These are phyloP conservation scores for Colletotrichum neosansevieriae DNA, from an alignment of 2,329 filamentous ascomycete genomes.

Conservation along the genomic window DNA sequence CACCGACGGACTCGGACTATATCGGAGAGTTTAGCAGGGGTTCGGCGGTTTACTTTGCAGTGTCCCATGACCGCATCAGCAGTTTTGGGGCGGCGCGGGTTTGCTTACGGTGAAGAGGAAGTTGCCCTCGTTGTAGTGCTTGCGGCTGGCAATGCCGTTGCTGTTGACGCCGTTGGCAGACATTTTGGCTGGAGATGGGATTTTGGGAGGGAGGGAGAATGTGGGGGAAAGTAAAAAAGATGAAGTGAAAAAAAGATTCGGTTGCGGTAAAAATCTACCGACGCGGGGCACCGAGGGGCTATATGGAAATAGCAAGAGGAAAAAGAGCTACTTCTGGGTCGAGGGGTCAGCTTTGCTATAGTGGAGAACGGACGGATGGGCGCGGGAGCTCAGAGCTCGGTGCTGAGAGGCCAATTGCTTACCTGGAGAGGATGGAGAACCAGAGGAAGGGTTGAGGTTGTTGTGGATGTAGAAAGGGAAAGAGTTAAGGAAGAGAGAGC, in stretches of 20 bases:
- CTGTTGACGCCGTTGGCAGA: constrained; percentile 63
- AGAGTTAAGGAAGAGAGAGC: constrained; percentile 26
- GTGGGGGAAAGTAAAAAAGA: constrained; percentile 37
- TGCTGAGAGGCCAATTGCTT: constrained; percentile 13
- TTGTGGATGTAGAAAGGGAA: constrained; percentile 26
- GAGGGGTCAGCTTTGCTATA: constrained; percentile 18
- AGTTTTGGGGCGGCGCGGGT: background rate
- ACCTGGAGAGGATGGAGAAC: constrained; percentile 12
- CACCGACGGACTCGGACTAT: constrained; percentile 87
- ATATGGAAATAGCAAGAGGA: constrained; percentile 39
- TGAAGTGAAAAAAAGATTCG: constrained; percentile 46
- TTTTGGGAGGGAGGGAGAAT: constrained; percentile 30
- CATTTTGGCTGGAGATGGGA: constrained; percentile 64
- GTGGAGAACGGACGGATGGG: constrained; percentile 7
- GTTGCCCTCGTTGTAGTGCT: constrained; percentile 72
- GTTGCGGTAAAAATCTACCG: constrained; percentile 30
- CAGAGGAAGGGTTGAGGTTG: background rate
- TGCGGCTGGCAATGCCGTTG: constrained; percentile 51
- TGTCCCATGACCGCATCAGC: constrained; percentile 2
- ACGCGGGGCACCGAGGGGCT: constrained; percentile 47
- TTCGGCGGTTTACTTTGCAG: background rate
- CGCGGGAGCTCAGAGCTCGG: constrained; percentile 8
- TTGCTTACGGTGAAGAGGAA: constrained; percentile 83
- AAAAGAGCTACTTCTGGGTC: constrained; percentile 28
- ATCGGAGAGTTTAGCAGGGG: constrained; percentile 40